Evolutionary conservation across 345 rosid genomes (phyloP), one percentile per base, ranked within the genome.

Genomic region (Psidium guajava): DNA sequence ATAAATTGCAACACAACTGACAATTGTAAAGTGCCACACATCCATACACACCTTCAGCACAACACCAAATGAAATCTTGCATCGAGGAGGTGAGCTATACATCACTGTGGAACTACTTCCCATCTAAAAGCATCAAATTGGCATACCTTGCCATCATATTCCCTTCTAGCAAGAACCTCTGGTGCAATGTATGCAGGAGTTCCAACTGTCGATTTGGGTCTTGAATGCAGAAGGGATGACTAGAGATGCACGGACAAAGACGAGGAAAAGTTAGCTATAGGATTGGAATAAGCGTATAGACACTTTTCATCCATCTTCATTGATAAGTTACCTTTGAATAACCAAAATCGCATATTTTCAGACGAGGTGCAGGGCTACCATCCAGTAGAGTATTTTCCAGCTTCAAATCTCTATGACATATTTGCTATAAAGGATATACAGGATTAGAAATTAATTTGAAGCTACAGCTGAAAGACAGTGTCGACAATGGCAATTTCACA

Each of bases 331-430:
- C 93, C 94, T 93, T 95, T 25, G 98, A 95, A 87, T 94, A 95
- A 59, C 98, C 98, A 88, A 95, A 95, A 86, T 95, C 97, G 85
- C 98, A 95, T 64, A 95, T 93, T 91, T 95, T 95, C 85, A 95
- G 86, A 75, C 94, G 94, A 54, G 96, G 98, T 77, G 97, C 96
- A 80, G 97, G 94, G 91, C 98, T 95, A 59, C 98, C 98, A 89
- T 95, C 98, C 85, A 95, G 88, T 86, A 95, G 83, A 74, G 97
- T 94, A 86, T 95, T 95, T 89, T 95, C 98, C 90, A 95, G 86
- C 89, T 95, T 95, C 92, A 95, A 87, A 85, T 95, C 97, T 81
- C 98, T 92, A 69, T 95, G 98, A 84, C 97, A 95, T 82, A 95
- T 93, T 95, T 94, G 91, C 93, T 85, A 64, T 81, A 89, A 59